These are phyloP conservation scores for Penicillium goetzii DNA, from an alignment of 495 filamentous ascomycete genomes.

Conservation along the genomic window DNA sequence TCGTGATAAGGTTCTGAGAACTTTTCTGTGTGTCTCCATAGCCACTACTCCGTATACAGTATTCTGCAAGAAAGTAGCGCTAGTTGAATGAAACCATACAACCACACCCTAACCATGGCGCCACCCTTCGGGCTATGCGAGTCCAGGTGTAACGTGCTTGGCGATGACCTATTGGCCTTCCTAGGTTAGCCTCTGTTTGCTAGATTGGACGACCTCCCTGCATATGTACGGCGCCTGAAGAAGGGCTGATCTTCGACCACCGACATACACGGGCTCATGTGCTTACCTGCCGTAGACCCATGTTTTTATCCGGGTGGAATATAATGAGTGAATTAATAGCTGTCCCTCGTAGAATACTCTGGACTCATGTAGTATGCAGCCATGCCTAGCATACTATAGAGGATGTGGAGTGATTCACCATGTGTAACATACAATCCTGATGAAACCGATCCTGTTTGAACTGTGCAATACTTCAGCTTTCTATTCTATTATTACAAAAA, in stretches of 20 bases:
- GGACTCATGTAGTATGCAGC: not conserved
- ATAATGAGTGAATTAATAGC: not conserved
- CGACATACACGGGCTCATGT: not conserved
- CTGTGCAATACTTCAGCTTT: not conserved
- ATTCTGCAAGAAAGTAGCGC: not conserved
- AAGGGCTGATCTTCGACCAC: conserved; percentile 2
- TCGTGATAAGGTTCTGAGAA: conserved; percentile 4
- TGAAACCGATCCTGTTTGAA: not conserved
- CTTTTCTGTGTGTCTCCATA: not conserved
- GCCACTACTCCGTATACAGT: conserved; percentile 1
- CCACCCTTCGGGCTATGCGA: conserved; percentile 3
- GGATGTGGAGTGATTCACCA: not conserved
- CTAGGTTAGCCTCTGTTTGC: not conserved
- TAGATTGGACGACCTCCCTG: not conserved
- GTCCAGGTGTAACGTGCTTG: not conserved
- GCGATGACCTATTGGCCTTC: not conserved
- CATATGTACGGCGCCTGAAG: conserved; percentile 5
- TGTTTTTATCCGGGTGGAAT: not conserved
- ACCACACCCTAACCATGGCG: not conserved
- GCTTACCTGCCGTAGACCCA: not conserved
- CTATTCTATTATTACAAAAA: not conserved
- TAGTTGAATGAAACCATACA: not conserved
- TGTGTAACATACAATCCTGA: not conserved
- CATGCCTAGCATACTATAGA: not conserved
- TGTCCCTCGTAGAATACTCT: not conserved